Base-by-base conservation (phyloP, 495 filamentous ascomycete species). In the Penicillium macrosclerotiorum region DNA sequence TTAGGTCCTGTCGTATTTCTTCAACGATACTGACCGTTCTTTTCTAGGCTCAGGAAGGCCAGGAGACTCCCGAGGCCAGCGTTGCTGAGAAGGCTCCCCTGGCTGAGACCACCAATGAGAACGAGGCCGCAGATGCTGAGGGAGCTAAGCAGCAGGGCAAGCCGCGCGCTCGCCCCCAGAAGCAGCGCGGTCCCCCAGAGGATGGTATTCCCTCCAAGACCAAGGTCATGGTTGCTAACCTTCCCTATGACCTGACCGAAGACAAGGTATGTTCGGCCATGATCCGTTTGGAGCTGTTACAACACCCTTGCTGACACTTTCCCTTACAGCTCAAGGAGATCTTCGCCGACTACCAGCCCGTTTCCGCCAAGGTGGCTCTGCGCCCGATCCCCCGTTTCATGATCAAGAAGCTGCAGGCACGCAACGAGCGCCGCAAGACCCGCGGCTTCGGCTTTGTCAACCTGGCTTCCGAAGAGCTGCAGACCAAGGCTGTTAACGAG, bases 191-290 rank as follows among this genome's bases (percentile, higher is more conserved):
- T 32, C 93, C 93, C 36, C 93, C 93, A 18, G 93, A 96, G 68
- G 94, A 98, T 68, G 93, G 93, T 49, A 90, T 98, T 58, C 89
- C 94, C 9, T 96, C 90, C 68, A 95, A 95, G 83, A 98, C 85
- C 74, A 98, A 98, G 85, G 90, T 98, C 73, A 98, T 98, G 93
- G 93, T 98, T 55, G 93, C 93, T 54, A 98, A 98, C 77, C 80
- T 98, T 16, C 93, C 93, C 14, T 98, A 98, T 66, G 93, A 98
- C 71, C 79, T 97, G 55, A 91, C 82, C 58, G 94, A 98, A 73
- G 94, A 96, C 49, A 95, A 92, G 86, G 92, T 93, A 67, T 42
- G 75, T 64, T 1, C 19, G 20, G n/a, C 5, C 20, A 38, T 3
- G 9, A 20, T 18, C 14, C 26, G 8, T 36, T 5, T 16, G 13